phyloP scores from a whole-genome alignment of 2,329 filamentous ascomycete species.

The Plectosphaerella plurivora region DNA sequence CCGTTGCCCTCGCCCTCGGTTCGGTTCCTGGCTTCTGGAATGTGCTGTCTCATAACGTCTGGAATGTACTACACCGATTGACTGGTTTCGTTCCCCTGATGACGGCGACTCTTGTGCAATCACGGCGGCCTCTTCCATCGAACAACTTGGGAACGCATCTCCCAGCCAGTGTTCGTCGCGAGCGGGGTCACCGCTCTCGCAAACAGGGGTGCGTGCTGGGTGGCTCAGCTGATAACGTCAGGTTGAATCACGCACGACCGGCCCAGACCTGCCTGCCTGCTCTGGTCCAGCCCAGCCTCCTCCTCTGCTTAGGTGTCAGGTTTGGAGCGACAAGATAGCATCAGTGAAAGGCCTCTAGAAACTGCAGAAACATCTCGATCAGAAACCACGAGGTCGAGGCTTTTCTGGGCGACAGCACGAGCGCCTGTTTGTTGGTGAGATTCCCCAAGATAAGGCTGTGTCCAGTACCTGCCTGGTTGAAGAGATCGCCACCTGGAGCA shows the following conservation, averaged over 20 bases:
- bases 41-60: no score
- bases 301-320: no score
- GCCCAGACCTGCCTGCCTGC: slow-evolving; percentile 13
- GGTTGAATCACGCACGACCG: background rate
- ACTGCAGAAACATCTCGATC: background rate
- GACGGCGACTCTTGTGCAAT: no score
- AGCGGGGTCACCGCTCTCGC: background rate
- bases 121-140: no score
- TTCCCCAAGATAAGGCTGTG: background rate
- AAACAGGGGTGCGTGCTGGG: background rate
- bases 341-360: background rate
- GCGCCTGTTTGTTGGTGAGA: background rate
- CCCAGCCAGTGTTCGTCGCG: background rate
- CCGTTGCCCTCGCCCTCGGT: no score
- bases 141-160: no score
- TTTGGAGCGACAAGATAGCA: background rate
- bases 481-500: no score
- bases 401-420: background rate
- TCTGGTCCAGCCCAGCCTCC: background rate
- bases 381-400: background rate
- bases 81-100: no score
- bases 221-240: background rate
- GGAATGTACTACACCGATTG: no score
- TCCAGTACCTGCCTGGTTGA: slow-evolving; percentile 7
- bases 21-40: no score